Base-by-base conservation (phyloP, 2,329 filamentous ascomycete species). In the Massarina eburnea region DNA sequence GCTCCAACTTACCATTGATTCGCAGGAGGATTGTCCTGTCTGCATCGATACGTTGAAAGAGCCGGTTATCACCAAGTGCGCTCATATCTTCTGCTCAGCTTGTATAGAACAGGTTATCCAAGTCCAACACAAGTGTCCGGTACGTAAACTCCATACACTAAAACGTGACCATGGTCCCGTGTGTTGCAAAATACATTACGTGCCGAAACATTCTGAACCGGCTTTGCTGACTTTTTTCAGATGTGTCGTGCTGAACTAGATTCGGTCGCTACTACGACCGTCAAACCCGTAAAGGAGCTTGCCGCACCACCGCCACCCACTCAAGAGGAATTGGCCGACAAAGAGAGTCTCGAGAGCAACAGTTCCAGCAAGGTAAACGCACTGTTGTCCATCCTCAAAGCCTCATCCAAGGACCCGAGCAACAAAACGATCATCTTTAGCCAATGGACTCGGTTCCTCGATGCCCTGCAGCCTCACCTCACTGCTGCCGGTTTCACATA, bases 351-450 rank as follows among this genome's bases (percentile, higher is more conserved):
- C 0, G 52, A 61, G 35, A 58, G 45, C 18, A 55, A 63, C 34
- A 84, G 84, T 55, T 91, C 87, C 66, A 91, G 86, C 54, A 96
- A 96, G 71, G 89, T 91, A 3, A 85, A 91, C 57, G 85, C 87
- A 0, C 74, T 95, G 12, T 73, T 94, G 49, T 82, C 85, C 51
- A 89, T 96, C 47, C 73, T 95, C 2, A 79, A 80, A 22, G 88
- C 88, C 0, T 85, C 84, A 3, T 77, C 85, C 12, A 77, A 77
- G 45, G 84, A 88, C 32, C 50, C 58, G 14, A 70, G 56, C 6
- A 86, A 82, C 32, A 90, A 90, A 66, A 79, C 88, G 1, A 79
- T 91, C 49, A 76, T 91, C 18, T 91, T 91, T 70, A 86, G 82
- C 3, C 87, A 91, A 63, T 91, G 87, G 86, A 89, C 86, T 0